Evolutionary conservation across 805 yeast genomes (phyloP), one percentile per base, ranked within the genome.

Genomic region (Pichia gijzeniarum): DNA sequence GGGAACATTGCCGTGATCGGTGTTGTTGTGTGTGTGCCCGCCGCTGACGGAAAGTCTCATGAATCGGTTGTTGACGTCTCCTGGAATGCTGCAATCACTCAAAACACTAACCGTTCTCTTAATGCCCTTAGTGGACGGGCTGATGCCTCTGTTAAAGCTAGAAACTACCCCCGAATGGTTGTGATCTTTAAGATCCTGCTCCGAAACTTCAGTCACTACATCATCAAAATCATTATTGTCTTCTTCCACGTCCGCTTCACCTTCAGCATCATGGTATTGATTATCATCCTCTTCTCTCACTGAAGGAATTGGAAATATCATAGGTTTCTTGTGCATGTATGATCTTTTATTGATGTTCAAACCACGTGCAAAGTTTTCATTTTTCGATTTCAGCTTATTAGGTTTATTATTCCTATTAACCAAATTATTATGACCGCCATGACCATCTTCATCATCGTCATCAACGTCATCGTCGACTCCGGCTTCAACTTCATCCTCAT

Each of bases 141-240:
- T 38, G 10, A 25, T 25, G 10, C 28, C 20, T 16, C 19, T 38
- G 19, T 21, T 25, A 19, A 25, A 38, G 19, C 17, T 38, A 8
- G 41, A 27, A 31, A 8, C 18, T 28, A 33, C 16, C n/a, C 16
- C 18, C 18, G 16, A 16, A 6, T 25, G 32, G 13, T 14, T 14
- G 10, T 22, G 21, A 10, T 30, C 19, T 2, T 19, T 30, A 8
- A 9, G 30, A 7, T 30, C 42, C 12, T 22, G 30, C 8, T 25
- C 36, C 1, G 45, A 46, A 21, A 35, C 16, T 33, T 46, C 45
- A 25, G 48, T 46, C 3, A 18, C 39, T n/a, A 41, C 35, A 38
- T 46, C 12, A 79, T 74, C 35, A 77, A 69, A 42, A 72, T 64
- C 52, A 72, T 54, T 7, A 65, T 75, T 4, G 72, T 68, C 50